A percentile compares a stretch with the other conserved stretches of the same genome.
These are phyloP conservation scores for Pestalotiopsis sp. DNA, from an alignment of 2,329 filamentous ascomycete genomes.

Conservation along the genomic window DNA sequence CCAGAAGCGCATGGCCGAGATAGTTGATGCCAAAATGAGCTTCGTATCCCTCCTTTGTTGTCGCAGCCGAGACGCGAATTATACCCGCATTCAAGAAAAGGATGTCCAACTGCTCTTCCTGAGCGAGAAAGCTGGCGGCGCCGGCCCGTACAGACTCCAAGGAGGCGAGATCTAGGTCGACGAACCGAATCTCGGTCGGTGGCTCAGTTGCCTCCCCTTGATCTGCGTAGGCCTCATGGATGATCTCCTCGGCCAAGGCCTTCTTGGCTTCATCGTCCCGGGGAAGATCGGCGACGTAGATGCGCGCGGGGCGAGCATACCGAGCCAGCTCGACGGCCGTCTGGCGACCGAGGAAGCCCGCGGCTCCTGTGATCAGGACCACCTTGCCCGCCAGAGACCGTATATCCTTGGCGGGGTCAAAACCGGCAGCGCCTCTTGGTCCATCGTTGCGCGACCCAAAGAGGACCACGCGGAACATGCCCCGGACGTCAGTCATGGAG, in stretches of 20 bases:
- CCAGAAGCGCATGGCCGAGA: conserved; percentile 44
- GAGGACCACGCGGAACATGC: conserved; percentile 13
- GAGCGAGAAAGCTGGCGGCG: conserved; percentile 2
- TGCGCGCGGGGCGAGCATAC: conserved; percentile 16
- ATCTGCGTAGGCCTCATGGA: conserved; percentile 12
- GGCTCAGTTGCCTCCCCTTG: not conserved
- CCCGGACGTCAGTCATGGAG: conserved; percentile 9
- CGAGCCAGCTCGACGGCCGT: conserved; percentile 19
- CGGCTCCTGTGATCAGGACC: conserved; percentile 11
- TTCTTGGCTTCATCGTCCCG: conserved; percentile 12
- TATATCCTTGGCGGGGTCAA: conserved; percentile 19
- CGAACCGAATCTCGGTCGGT: conserved; percentile 5
- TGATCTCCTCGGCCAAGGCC: conserved; percentile 12
- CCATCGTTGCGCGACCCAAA: conserved; percentile 16
- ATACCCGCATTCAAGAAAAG: conserved; percentile 41
- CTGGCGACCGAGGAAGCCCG: conserved; percentile 13
- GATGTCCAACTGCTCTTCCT: conserved; percentile 37
- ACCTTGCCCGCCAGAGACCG: conserved; percentile 14
- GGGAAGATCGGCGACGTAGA: conserved; percentile 20
- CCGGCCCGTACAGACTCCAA: conserved; percentile 13
- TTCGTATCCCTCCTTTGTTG: conserved; percentile 43
- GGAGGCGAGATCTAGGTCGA: conserved; percentile 7
- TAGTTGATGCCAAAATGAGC: conserved; percentile 47
- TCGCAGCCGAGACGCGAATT: not conserved
- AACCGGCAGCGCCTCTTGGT: conserved; percentile 13